Evolutionary conservation across 164 flowering plant genomes (phyloP).

Genomic region (Paratinospora sagittata): DNA sequence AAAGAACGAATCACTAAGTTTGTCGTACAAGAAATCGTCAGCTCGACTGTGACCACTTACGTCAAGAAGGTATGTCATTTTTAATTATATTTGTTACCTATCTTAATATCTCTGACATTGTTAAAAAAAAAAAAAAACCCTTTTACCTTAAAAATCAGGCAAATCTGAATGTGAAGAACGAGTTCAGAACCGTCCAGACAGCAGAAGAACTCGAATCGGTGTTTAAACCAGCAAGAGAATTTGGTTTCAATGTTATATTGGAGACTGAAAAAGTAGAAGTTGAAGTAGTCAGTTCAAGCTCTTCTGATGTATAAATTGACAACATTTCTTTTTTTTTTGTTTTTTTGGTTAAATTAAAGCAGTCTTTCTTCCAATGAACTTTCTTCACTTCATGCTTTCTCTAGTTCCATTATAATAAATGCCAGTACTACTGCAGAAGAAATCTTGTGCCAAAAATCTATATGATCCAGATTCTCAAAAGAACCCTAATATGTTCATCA

Average conservation of each 20-base stretch:
- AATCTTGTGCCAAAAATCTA: not conserved
- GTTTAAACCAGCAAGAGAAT: constrained; percentile 56
- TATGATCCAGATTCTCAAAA: not conserved
- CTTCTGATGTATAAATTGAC: constrained; percentile 5
- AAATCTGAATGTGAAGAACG: constrained; percentile 55
- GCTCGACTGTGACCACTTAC: constrained; percentile 47
- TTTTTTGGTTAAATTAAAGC: not conserved
- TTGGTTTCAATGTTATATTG: constrained; percentile 59
- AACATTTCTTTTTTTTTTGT: not conserved
- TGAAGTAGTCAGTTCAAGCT: constrained; percentile 17
- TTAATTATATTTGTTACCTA: not conserved
- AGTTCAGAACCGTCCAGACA: constrained; percentile 57
- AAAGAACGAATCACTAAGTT: constrained; percentile 69
- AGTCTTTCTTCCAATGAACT: not conserved
- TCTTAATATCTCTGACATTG: not conserved
- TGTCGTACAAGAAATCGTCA: constrained; percentile 63
- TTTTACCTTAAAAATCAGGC: constrained; percentile 34
- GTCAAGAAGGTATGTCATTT: constrained; percentile 50
- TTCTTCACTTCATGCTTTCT: not conserved
- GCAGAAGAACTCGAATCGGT: constrained; percentile 51
- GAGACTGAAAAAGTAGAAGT: constrained; percentile 43
- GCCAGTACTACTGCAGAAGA: not conserved
- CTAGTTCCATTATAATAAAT: not conserved
- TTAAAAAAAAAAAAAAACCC: not conserved
- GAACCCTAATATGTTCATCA: too few species aligned